Evolutionary conservation across 73 alveolate species (phyloP), one percentile per base, ranked within the genome.

Genomic region (Symbiodinium pilosum): DNA sequence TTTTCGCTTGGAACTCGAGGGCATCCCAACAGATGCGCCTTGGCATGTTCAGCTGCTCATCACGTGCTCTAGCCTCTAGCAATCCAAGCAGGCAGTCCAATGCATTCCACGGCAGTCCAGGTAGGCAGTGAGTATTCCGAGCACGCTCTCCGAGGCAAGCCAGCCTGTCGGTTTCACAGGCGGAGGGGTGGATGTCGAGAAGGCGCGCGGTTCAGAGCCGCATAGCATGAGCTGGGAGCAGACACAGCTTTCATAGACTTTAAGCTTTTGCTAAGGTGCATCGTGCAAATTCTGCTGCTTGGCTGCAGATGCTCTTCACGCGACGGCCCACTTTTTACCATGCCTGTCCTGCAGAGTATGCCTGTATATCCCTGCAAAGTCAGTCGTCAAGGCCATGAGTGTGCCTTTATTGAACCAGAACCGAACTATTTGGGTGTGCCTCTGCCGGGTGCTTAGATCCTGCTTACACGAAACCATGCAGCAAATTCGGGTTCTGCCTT

Each of bases 101-200:
- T n/a, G n/a, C n/a, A n/a, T n/a, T n/a, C n/a, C n/a, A n/a, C n/a
- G n/a, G n/a, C n/a, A n/a, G n/a, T n/a, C n/a, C n/a, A n/a, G n/a
- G n/a, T n/a, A n/a, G n/a, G n/a, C n/a, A n/a, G n/a, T n/a, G n/a
- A n/a, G n/a, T n/a, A n/a, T n/a, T n/a, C 73, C 32, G 14, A 47
- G 59, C 14, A 24, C 77, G 38, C 28, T 16, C 7, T 41, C 47
- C 38, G 5, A 91, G 97, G 97, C 87, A 91, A 56, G 97, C 97
- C 97, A 14, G 97, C 77, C 39, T 91, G 97, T 42, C 51, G 97
- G n/a, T 91, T 91, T 83, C 77, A 34, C 43, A 16, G 97, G 52
- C 97, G 97, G 88, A 91, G 97, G 51, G 84, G 97, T 56, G 97
- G 97, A 8, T 91, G 97, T 86, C 75, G 97, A 42, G 97, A 91